Conservation (phyloP, 1,284 basidiomycete species). For the Rhodotorula sp. region DNA sequence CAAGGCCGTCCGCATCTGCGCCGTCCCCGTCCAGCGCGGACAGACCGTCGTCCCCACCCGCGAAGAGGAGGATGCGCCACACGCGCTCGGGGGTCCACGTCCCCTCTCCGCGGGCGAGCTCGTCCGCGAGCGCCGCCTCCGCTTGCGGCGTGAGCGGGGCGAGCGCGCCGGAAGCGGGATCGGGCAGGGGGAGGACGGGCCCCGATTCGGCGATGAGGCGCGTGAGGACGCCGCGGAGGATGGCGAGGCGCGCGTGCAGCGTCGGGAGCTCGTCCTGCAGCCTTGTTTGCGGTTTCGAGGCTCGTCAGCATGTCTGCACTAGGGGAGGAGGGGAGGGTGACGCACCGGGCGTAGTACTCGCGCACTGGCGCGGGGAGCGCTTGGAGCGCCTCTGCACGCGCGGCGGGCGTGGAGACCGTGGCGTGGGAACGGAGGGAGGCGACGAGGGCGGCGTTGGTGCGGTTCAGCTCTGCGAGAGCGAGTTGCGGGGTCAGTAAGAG, state of each 20-base stretch:
- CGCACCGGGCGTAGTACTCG: neutral
- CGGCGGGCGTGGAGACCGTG: neutral
- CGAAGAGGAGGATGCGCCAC: slow-evolving; percentile 2
- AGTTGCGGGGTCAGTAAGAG: neutral
- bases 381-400: neutral
- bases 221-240: slow-evolving; percentile 8
- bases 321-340: neutral
- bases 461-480: neutral
- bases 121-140: neutral
- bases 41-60: neutral
- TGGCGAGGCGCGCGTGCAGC: neutral
- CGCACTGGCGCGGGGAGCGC: neutral
- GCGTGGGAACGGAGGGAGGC: neutral
- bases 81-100: neutral
- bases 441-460: neutral
- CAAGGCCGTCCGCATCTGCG: neutral
- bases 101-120: neutral
- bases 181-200: neutral
- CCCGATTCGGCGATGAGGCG: slow-evolving; percentile 11
- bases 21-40: neutral
- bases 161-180: neutral
- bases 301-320: neutral
- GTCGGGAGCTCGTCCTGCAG: neutral
- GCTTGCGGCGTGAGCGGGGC: neutral
- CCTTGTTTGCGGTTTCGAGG: neutral